Conservation (phyloP, 1,139 yeast genomes). For the Kodamaea ohmeri region DNA sequence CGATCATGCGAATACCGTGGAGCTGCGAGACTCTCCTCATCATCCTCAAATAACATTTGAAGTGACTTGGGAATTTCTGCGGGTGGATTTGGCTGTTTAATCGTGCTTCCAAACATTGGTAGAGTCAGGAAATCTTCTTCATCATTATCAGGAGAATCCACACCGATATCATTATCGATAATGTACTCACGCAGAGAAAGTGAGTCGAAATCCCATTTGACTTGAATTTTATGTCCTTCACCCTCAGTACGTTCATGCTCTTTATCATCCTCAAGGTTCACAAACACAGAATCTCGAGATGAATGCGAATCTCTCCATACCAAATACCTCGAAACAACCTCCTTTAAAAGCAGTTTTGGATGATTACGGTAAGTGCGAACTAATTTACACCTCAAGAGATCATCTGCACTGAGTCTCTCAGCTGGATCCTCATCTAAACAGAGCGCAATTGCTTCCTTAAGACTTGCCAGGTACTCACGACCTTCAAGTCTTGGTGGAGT, state of each 20-base stretch:
- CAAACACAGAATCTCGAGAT: slow-evolving; percentile 47
- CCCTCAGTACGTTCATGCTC: slow-evolving; percentile 10
- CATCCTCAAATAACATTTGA: slow-evolving; percentile 63
- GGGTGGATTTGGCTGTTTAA: slow-evolving; percentile 7
- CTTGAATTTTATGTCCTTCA: slow-evolving; percentile 43
- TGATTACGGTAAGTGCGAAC: slow-evolving; percentile 58
- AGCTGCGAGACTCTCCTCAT: slow-evolving; percentile 8
- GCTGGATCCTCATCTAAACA: slow-evolving; percentile 93
- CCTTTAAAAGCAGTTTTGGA: slow-evolving; percentile 64
- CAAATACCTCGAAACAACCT: slow-evolving; percentile 75
- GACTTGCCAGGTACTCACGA: slow-evolving; percentile 65
- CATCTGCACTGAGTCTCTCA: slow-evolving; percentile 87
- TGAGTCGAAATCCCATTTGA: slow-evolving; percentile 89
- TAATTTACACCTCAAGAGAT: slow-evolving; percentile 69
- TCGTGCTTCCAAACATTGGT: slow-evolving; percentile 8
- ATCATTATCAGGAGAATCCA: too few relatives aligned
- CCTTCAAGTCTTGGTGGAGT: slow-evolving; percentile 96
- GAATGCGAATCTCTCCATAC: slow-evolving; percentile 69
- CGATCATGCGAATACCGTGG: slow-evolving; percentile 16
- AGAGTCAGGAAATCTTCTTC: slow-evolving; percentile 26
- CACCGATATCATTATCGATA: slow-evolving; percentile 59
- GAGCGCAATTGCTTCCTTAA: slow-evolving; percentile 86
- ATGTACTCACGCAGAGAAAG: slow-evolving; percentile 70
- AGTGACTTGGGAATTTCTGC: slow-evolving; percentile 68
- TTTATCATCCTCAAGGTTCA: slow-evolving; percentile 36